These are phyloP conservation scores for Dimocarpus longan DNA, from an alignment of 345 rosid genomes.

Conservation along the genomic window DNA sequence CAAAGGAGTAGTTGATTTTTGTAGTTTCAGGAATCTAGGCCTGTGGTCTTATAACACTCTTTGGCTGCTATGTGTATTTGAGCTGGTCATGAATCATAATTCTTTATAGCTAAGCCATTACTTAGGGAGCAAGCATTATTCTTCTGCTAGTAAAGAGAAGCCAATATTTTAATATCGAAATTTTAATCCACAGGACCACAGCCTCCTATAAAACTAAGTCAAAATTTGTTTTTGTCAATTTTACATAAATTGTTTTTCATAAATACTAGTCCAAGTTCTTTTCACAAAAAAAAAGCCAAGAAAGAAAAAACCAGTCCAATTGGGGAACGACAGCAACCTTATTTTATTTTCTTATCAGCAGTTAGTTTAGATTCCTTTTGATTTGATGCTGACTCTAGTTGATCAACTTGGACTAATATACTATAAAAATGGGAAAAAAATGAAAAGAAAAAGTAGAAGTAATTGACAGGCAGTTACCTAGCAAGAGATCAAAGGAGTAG, in stretches of 20 bases:
- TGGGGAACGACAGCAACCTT: too few relatives aligned
- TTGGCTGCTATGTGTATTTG: background rate
- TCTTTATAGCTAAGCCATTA: background rate
- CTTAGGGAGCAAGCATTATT: background rate
- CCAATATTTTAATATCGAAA: background rate
- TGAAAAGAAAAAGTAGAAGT: background rate
- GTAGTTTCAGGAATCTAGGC: background rate
- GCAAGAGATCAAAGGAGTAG: slow-evolving; percentile 3
- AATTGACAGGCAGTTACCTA: slow-evolving; percentile 15
- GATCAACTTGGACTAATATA: too few relatives aligned
- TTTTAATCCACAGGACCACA: too few relatives aligned
- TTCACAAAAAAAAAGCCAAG: too few relatives aligned
- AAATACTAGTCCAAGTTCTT: too few relatives aligned
- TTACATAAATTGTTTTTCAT: too few relatives aligned
- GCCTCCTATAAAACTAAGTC: too few relatives aligned
- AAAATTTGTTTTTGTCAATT: too few relatives aligned
- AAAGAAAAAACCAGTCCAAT: too few relatives aligned
- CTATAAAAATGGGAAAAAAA: background rate
- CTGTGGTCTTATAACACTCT: background rate
- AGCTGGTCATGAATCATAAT: background rate
- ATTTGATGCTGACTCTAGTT: too few relatives aligned
- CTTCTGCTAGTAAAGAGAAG: background rate
- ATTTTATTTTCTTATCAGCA: too few relatives aligned
- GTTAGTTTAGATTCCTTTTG: too few relatives aligned
- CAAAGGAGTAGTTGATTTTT: background rate